A percentile compares a stretch with the other conserved stretches of the same genome.
These are phyloP conservation scores for Blepharisma japonicum DNA, from an alignment of 73 alveolate genomes.

Conservation along the genomic window DNA sequence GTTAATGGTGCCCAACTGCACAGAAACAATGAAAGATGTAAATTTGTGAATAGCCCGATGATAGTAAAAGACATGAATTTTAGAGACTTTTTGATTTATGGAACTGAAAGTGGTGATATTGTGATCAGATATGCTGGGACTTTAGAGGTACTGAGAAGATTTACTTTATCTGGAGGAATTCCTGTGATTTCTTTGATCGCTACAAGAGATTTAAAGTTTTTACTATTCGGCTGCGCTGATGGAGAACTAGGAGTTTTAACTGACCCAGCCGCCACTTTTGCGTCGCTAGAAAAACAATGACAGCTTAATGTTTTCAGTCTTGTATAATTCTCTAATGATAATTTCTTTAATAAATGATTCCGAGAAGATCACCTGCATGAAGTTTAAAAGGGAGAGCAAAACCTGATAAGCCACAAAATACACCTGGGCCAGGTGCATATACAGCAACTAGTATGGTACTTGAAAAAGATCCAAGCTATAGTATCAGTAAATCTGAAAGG, in stretches of 20 bases:
- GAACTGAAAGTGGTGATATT: conserved; percentile 79
- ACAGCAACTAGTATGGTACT: too few species aligned
- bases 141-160: conserved; percentile 33
- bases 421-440: conserved; percentile 26
- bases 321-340: too few species aligned
- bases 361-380: not conserved
- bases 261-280: too few species aligned
- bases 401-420: not conserved
- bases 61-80: conserved; percentile 48
- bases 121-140: conserved; percentile 47
- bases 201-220: conserved; percentile 46
- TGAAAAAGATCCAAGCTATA: not conserved
- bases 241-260: conserved; percentile 79
- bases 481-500: not conserved
- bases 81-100: conserved; percentile 67
- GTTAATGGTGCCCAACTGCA: not conserved
- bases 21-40: conserved; percentile 45
- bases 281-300: too few species aligned
- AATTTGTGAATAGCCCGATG: conserved; percentile 45
- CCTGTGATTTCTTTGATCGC: conserved; percentile 59
- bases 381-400: not conserved
- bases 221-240: conserved; percentile 77
- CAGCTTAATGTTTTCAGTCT: too few species aligned
- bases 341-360: too few species aligned
- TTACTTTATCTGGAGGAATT: conserved; percentile 44